phyloP scores from a whole-genome alignment of 2,329 filamentous ascomycete genomes.

The Scedosporium aurantiacum region DNA sequence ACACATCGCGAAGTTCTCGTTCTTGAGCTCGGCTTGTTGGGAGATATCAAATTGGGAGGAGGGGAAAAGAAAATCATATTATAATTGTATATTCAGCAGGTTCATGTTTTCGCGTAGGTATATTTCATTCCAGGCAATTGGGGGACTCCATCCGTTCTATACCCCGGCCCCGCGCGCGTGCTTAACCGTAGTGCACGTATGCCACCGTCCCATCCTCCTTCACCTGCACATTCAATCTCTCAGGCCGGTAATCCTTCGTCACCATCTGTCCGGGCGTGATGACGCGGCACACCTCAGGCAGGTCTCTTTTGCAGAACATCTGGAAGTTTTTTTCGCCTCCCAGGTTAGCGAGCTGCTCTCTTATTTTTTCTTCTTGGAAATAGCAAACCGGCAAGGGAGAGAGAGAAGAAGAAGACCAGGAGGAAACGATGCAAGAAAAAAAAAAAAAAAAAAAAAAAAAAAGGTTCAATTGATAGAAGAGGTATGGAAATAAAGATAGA shows the following conservation, averaged over 20 bases:
- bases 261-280: slow-evolving; percentile 46
- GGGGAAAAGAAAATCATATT: too few relatives aligned
- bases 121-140: too few relatives aligned
- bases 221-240: slow-evolving; percentile 48
- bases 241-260: slow-evolving; percentile 43
- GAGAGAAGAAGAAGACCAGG: not conserved
- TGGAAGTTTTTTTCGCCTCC: slow-evolving; percentile 22
- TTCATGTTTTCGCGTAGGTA: too few relatives aligned
- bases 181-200: slow-evolving; percentile 44
- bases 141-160: not conserved
- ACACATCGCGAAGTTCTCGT: too few relatives aligned
- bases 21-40: too few relatives aligned
- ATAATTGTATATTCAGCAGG: too few relatives aligned
- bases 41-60: too few relatives aligned
- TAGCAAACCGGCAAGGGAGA: not conserved
- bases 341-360: not conserved
- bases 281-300: slow-evolving; percentile 45
- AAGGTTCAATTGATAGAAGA: not conserved
- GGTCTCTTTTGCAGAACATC: slow-evolving; percentile 50
- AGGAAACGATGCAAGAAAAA: not conserved
- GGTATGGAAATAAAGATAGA: not conserved
- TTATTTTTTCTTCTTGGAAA: not conserved
- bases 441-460: not conserved
- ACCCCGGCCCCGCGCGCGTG: not conserved
- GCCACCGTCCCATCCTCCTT: slow-evolving; percentile 49